phyloP scores from a whole-genome alignment of 176 grass and related monocot species.

The Cenchrus fungigraminus region DNA sequence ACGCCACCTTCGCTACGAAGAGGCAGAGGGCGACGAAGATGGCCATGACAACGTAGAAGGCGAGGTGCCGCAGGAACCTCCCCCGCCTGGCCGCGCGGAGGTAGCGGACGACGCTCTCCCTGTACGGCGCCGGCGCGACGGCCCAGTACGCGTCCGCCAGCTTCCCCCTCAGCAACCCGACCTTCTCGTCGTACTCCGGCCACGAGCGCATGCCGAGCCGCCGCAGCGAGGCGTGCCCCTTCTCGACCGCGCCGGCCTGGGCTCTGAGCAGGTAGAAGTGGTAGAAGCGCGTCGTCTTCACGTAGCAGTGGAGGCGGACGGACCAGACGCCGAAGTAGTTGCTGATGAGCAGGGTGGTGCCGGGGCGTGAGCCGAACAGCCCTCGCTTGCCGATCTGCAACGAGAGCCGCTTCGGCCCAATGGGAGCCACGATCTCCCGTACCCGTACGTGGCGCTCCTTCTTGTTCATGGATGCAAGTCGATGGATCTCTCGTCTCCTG shows the following conservation, averaged over 20 bases:
- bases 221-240: neutral
- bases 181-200: neutral
- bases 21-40: too few species aligned
- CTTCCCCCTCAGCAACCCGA: neutral
- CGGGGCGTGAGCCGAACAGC: too few species aligned
- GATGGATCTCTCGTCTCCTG: too few species aligned
- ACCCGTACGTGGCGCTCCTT: too few species aligned
- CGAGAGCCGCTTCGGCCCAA: neutral
- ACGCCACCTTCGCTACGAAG: too few species aligned
- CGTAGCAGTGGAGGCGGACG: neutral
- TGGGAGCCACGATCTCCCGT: too few species aligned
- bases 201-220: neutral
- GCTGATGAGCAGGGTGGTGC: neutral
- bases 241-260: neutral
- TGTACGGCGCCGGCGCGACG: too few species aligned
- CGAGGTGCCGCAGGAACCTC: too few species aligned
- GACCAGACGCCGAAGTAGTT: neutral
- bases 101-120: too few species aligned
- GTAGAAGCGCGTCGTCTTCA: neutral
- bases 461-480: too few species aligned
- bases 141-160: neutral
- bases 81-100: too few species aligned
- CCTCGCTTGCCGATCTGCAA: neutral
- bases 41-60: too few species aligned
- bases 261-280: neutral